A percentile compares a stretch with the other conserved stretches of the same genome.
Conservation (phyloP, 169 alveolate genomes). For the Perkinsus marinus region DNA sequence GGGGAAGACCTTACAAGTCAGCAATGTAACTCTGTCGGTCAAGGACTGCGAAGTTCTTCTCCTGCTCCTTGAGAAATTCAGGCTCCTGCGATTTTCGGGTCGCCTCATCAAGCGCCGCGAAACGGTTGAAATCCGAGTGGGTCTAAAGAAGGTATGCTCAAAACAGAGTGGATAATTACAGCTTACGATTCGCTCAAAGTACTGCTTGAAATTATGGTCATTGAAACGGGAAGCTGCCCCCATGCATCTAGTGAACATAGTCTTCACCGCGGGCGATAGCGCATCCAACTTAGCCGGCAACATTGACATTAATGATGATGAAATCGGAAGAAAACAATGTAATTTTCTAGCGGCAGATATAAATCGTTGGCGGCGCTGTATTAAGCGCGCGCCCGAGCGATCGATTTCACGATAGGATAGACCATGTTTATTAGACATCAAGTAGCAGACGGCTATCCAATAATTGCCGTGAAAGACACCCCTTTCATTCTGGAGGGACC, state of each 20-base stretch:
- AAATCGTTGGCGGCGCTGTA: not conserved
- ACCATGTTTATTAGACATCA: too few relatives aligned
- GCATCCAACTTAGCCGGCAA: not conserved
- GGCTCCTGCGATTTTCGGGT: not conserved
- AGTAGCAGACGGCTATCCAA: too few relatives aligned
- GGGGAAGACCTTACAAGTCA: not conserved
- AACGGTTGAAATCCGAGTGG: not conserved
- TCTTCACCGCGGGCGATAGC: not conserved
- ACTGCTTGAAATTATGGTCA: not conserved
- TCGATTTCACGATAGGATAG: not conserved
- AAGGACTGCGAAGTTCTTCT: not conserved
- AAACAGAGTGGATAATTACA: not conserved
- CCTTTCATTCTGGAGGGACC: slow-evolving; percentile 73
- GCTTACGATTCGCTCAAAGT: not conserved
- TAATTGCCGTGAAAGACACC: not conserved
- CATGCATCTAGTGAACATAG: not conserved
- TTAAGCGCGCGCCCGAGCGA: not conserved
- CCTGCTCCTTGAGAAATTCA: not conserved
- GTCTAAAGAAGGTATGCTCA: not conserved
- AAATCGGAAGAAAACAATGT: not conserved
- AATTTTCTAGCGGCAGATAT: not conserved
- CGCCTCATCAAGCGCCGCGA: not conserved
- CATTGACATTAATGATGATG: not conserved
- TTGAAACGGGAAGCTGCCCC: not conserved
- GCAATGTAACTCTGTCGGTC: not conserved